Percentiles rank a stretch among this genome's conserved stretches.
Evolutionary conservation across 176 grass and related monocot genomes (phyloP).

Genomic region (Avena atlantica): DNA sequence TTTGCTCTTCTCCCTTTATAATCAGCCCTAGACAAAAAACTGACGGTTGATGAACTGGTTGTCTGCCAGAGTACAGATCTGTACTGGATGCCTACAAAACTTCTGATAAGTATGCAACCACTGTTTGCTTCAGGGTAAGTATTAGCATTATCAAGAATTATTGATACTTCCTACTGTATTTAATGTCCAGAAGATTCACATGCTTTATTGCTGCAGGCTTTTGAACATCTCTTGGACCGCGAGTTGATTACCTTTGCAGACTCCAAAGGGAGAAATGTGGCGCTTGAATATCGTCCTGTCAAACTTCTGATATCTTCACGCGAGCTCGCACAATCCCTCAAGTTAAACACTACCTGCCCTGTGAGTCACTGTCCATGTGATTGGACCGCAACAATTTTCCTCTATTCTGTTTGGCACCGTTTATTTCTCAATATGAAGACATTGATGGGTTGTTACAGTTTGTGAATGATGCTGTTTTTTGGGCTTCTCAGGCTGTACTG

Average conservation of each 20-base stretch:
- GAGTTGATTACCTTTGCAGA: conserved; percentile 88
- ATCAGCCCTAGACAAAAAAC: conserved; percentile 29
- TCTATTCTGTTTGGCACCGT: not conserved
- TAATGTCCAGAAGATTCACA: not conserved
- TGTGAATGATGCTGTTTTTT: conserved; percentile 16
- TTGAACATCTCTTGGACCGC: conserved; percentile 87
- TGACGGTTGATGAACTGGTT: conserved; percentile 39
- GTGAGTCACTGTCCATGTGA: conserved; percentile 57
- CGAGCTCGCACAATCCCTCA: conserved; percentile 70
- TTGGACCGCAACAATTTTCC: conserved; percentile 4
- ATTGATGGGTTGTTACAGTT: not conserved
- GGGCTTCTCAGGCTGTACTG: conserved; percentile 69
- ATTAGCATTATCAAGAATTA: conserved; percentile 9
- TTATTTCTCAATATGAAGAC: not conserved
- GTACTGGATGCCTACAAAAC: conserved; percentile 94
- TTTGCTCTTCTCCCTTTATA: conserved; percentile 13
- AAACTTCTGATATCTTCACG: conserved; percentile 82
- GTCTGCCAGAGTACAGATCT: conserved; percentile 79
- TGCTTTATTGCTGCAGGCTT: conserved; percentile 61
- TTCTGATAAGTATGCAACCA: conserved; percentile 78
- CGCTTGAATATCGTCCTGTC: conserved; percentile 73
- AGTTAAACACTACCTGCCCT: conserved; percentile 77
- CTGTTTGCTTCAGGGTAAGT: conserved; percentile 80
- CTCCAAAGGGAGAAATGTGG: conserved; percentile 64
- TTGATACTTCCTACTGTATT: not conserved